Evolutionary conservation across 1,139 yeast genomes (phyloP), one percentile per base, ranked within the genome.

Genomic region (Debaryomycetaceae sp.): DNA sequence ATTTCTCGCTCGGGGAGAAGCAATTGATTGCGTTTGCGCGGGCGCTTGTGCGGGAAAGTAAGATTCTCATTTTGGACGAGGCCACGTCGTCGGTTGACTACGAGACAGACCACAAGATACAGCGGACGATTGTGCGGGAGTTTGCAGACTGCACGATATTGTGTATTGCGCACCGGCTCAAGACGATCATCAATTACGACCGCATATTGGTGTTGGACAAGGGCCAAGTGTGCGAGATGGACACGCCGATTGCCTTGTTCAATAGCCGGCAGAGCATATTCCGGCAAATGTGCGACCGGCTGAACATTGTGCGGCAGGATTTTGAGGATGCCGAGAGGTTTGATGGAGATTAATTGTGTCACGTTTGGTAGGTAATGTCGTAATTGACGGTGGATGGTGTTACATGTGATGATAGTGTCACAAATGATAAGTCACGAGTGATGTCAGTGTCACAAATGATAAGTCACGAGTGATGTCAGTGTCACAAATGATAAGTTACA

Each of bases 61-160:
- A 68, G 44, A 73, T 81, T 33, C 56, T 81, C 39, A 74, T 81
- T 35, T 53, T 81, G 34, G 93, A 81, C 48, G 93, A 81, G 50
- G 92, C 93, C 12, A 81, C 93, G 0, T 79, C 92, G 0, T 73
- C 81, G 7, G 90, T 81, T 25, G 93, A 81, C 48, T 77, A 76
- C 45, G 82, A 74, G 39, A 79, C 92, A 0, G 92, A 81, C 50
- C 60, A 70, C 26, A 70, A 68, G 47, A 77, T 82, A 40, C 93
- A 81, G 51, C 43, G 55, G 4, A 75, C 83, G 16, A 77, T 80
- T 37, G 58, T 62, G 7, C 55, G 53, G 11, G 86, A 78, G 46
- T 80, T 81, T 45, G 45, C 56, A 6, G 52, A 70, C 28, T 76
- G 87, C 49, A 80, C 92, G 0, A 74, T 79, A 30, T 55, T 81